These are phyloP conservation scores for Monosporascus sp. DNA, from an alignment of 2,329 filamentous ascomycete species.

Conservation along the genomic window DNA sequence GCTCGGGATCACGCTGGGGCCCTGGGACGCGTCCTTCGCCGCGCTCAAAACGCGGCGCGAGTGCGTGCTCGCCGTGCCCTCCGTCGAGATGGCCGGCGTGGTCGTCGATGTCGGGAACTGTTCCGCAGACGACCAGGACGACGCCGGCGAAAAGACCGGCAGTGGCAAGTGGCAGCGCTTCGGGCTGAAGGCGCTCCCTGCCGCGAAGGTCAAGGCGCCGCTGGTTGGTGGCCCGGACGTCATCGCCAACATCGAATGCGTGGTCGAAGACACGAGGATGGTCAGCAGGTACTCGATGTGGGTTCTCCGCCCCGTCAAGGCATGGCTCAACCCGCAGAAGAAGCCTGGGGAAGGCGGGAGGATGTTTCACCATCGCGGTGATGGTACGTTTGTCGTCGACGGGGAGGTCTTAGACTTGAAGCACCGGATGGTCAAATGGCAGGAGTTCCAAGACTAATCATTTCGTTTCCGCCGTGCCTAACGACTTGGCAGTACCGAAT, in stretches of 20 bases:
- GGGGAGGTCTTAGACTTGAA: slow-evolving; percentile 27
- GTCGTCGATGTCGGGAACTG: slow-evolving; percentile 30
- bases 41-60: slow-evolving; percentile 22
- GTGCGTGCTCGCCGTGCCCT: slow-evolving; percentile 29
- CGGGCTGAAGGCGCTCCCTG: slow-evolving; percentile 23
- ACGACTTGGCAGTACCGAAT: slow-evolving; percentile 15
- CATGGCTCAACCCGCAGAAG: slow-evolving; percentile 25
- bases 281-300: slow-evolving; percentile 29
- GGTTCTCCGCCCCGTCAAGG: slow-evolving; percentile 28
- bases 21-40: slow-evolving; percentile 28
- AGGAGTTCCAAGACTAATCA: slow-evolving; percentile 26
- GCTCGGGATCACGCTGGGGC: slow-evolving; percentile 27
- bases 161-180: slow-evolving; percentile 26
- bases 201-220: slow-evolving; percentile 23
- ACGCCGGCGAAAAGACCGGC: neutral
- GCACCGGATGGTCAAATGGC: slow-evolving; percentile 30
- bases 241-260: slow-evolving; percentile 31
- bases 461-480: slow-evolving; percentile 5
- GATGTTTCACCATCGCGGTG: slow-evolving; percentile 32
- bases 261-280: slow-evolving; percentile 28
- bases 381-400: slow-evolving; percentile 28
- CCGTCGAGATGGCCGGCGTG: slow-evolving; percentile 23
- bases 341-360: slow-evolving; percentile 21
- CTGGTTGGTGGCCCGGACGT: slow-evolving; percentile 25
- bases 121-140: slow-evolving; percentile 13